These are phyloP conservation scores for Penicillium tannophilum DNA, from an alignment of 495 filamentous ascomycete genomes.

Conservation along the genomic window DNA sequence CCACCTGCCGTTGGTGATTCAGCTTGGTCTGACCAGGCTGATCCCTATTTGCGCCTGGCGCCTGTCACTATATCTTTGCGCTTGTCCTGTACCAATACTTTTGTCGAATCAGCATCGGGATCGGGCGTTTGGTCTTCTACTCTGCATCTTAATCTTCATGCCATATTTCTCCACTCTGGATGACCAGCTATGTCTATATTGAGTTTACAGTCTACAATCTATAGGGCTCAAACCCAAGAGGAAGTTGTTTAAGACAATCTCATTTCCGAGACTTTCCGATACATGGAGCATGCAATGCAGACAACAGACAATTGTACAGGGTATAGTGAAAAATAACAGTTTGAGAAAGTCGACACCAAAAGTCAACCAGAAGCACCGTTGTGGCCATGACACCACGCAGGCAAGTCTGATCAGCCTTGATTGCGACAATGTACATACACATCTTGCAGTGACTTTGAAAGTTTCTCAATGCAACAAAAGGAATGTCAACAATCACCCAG, in stretches of 20 bases:
- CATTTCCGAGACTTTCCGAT: no score
- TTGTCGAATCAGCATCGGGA: conserved; percentile 21
- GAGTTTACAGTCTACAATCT: neutral
- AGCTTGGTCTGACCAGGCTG: neutral
- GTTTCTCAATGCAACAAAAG: neutral
- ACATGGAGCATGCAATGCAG: no score
- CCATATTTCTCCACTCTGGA: neutral
- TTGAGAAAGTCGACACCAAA: neutral
- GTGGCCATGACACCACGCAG: conserved; percentile 2
- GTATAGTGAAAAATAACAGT: neutral
- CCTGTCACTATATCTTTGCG: neutral
- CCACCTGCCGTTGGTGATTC: neutral
- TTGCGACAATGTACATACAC: neutral
- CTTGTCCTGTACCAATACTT: neutral
- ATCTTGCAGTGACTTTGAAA: neutral
- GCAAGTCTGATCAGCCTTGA: neutral
- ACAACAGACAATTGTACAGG: no score
- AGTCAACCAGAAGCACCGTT: neutral
- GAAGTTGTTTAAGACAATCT: neutral
- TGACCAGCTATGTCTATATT: neutral
- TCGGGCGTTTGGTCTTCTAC: conserved; percentile 19
- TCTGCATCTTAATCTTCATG: neutral
- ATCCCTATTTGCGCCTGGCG: no score
- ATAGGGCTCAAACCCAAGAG: no score
- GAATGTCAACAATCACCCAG: neutral